phyloP scores from a whole-genome alignment of 2,329 filamentous ascomycete genomes.

The Sclerotinia sclerotiorum region DNA sequence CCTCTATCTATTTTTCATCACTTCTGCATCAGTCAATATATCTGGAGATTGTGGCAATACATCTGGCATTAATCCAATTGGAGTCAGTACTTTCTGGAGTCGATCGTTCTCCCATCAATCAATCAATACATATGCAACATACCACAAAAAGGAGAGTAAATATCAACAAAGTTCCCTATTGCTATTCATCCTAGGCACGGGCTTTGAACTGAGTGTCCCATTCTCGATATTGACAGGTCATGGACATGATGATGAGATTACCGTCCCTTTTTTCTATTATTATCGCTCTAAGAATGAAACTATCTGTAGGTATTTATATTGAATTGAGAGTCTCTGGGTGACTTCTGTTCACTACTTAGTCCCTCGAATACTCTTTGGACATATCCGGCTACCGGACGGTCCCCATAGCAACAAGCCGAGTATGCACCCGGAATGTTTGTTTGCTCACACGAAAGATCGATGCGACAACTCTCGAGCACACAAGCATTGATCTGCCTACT shows the following conservation, averaged over 20 bases:
- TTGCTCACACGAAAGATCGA: slow-evolving; percentile 5
- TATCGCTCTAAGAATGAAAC: background rate
- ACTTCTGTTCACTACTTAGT: background rate
- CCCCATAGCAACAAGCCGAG: background rate
- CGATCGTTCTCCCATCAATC: background rate
- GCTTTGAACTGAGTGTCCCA: too few species aligned
- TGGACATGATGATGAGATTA: background rate
- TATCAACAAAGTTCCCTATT: background rate
- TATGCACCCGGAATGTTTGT: slow-evolving; percentile 6
- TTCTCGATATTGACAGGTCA: too few species aligned
- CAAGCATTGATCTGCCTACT: background rate
- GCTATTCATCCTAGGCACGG: background rate
- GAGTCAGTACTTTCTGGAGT: background rate
- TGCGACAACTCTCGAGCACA: background rate
- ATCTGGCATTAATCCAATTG: background rate
- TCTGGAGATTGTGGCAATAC: background rate
- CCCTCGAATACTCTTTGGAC: background rate
- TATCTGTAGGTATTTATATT: background rate
- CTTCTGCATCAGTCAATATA: background rate
- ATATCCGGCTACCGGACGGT: background rate
- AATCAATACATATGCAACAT: background rate
- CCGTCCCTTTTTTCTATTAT: background rate
- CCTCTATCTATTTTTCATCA: background rate
- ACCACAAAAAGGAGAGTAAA: background rate
- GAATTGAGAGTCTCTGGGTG: too few species aligned